Percentiles rank a stretch among this genome's conserved stretches.
Evolutionary conservation across 331 rosid species (phyloP).

Genomic region (Arachis monticola): DNA sequence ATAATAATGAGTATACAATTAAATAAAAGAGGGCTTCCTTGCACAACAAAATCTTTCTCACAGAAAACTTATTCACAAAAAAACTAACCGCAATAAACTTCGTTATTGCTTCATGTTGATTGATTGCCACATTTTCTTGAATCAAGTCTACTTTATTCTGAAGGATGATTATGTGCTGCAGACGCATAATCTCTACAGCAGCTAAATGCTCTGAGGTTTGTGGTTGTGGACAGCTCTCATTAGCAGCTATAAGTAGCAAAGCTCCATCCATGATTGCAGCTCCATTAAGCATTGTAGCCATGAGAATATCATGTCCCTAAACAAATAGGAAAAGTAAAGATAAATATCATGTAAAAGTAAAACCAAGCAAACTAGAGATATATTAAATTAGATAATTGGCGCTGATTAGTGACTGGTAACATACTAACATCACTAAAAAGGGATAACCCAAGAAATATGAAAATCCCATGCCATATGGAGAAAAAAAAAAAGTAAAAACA

Average conservation of each 20-base stretch:
- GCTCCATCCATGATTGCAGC: constrained; percentile 99
- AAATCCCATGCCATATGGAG: constrained; percentile 8
- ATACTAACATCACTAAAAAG: background rate
- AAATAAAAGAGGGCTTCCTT: background rate
- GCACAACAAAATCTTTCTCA: background rate
- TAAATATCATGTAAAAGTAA: constrained; percentile 4
- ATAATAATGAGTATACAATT: background rate
- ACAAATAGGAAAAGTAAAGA: constrained; percentile 1
- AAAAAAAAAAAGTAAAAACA: background rate
- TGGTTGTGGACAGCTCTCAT: constrained; percentile 98
- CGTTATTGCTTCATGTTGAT: constrained; percentile 89
- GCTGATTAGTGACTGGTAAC: background rate
- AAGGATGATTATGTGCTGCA: constrained; percentile 90
- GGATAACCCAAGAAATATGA: background rate
- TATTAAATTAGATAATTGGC: constrained; percentile 7
- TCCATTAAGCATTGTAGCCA: constrained; percentile 99
- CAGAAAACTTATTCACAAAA: background rate
- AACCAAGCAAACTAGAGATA: constrained; percentile 16
- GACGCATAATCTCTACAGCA: constrained; percentile 98
- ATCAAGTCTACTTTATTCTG: constrained; percentile 94
- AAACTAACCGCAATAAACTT: constrained; percentile 77
- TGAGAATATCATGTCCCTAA: constrained; percentile 98
- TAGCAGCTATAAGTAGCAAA: constrained; percentile 89
- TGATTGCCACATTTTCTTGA: constrained; percentile 95
- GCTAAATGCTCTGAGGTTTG: constrained; percentile 98